Base-by-base conservation (phyloP, 257 asterid genomes). In the Scutellaria galericulata region DNA sequence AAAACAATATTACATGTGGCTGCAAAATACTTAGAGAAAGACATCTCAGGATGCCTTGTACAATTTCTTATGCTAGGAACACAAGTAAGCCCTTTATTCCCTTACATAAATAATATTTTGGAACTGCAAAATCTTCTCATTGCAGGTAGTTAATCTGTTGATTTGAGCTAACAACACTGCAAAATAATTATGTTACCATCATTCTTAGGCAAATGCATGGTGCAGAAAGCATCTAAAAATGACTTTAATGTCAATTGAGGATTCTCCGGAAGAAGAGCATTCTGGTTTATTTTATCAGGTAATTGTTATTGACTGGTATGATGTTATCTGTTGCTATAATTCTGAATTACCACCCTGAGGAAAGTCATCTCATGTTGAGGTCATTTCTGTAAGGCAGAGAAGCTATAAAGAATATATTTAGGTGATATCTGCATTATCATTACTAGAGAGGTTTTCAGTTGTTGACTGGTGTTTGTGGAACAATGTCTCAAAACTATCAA, bases 211-310 rank as follows among this genome's bases (percentile, higher is more conserved):
- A 78, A 87, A 83, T 78, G 65, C 63, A 70, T 90, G 98, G 97
- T 86, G 98, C 86, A 81, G 86, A 80, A 92, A 92, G 82, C 99
- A 95, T 84, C 87, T 92, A 69, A 83, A 92, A 76, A 92, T 95
- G 99, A 92, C 97, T 39, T 75, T 95, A 52, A 88, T 95, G 94
- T 90, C 99, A 51, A 71, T 80, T n/a, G 91, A 86, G 73, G 98
- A 92, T 59, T 92, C 97, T 50, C 96, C 89, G 59, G 98, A 92
- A 81, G 98, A 91, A 85, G 98, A 92, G 68, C 99, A 95, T 75
- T 74, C 81, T 67, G 66, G 81, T 81, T 73, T 85, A 80, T 95
- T 95, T 77, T 90, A 82, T 83, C 97, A 88, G 99, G 99, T 92
- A 76, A 67, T 20, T 15, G 6, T 60, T 42, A 10, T 59, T 74